Percentiles rank a stretch among this genome's conserved stretches.
phyloP scores from a whole-genome alignment of 2,329 filamentous ascomycete genomes.

The Hypoxylon sp. region DNA sequence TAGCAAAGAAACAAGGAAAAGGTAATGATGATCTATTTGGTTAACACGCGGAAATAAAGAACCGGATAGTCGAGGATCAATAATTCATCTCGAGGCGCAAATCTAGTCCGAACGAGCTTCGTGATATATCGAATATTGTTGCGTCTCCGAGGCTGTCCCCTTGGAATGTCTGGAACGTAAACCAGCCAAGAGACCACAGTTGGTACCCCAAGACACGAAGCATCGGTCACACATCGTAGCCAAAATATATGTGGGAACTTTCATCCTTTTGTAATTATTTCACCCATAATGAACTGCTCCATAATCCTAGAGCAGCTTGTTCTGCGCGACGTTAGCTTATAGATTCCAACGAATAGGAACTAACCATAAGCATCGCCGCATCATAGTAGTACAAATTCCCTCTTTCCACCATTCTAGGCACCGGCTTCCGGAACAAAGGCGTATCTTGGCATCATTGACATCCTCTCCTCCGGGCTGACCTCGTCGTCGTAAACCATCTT shows the following conservation, averaged over 20 bases:
- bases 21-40: background rate
- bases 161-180: background rate
- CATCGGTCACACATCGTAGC: background rate
- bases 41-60: background rate
- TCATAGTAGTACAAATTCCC: constrained; percentile 39
- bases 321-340: constrained; percentile 21
- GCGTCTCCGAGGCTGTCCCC: background rate
- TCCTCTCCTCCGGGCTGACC: constrained; percentile 88
- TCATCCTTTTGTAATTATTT: constrained; percentile 19
- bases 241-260: background rate
- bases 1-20: background rate
- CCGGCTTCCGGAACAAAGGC: constrained; percentile 69
- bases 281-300: constrained; percentile 13
- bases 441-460: constrained; percentile 84
- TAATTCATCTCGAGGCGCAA: background rate
- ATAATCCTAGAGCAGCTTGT: constrained; percentile 12
- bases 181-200: background rate
- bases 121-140: background rate
- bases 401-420: constrained; percentile 26
- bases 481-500: constrained; percentile 87
- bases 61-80: background rate
- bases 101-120: background rate
- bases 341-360: constrained; percentile 10
- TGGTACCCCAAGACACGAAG: background rate
- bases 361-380: constrained; percentile 16